A percentile compares a stretch with the other conserved stretches of the same genome.
phyloP scores from a whole-genome alignment of 805 yeast genomes.

The Jamesozyma piceae region DNA sequence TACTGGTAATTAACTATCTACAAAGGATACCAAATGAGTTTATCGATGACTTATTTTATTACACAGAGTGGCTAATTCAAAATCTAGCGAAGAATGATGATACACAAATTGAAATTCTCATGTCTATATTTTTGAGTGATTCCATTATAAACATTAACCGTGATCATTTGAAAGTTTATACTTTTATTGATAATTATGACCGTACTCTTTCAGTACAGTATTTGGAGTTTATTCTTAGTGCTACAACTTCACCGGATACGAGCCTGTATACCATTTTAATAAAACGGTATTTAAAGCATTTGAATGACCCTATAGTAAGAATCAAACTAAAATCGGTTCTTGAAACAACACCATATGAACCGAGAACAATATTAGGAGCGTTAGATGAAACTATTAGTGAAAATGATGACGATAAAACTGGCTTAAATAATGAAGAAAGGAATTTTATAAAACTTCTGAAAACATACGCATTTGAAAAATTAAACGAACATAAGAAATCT shows the following conservation, averaged over 20 bases:
- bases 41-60: constrained; percentile 48
- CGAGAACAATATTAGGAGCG: constrained; percentile 29
- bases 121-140: constrained; percentile 55
- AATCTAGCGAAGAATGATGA: constrained; percentile 28
- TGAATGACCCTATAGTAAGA: constrained; percentile 16
- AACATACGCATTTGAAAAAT: constrained; percentile 47
- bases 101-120: constrained; percentile 27
- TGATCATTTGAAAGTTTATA: constrained; percentile 44
- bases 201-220: constrained; percentile 35
- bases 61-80: constrained; percentile 37
- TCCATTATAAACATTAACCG: constrained; percentile 50
- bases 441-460: constrained; percentile 22
- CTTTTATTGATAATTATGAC: constrained; percentile 35
- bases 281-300: constrained; percentile 34
- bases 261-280: constrained; percentile 38
- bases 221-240: constrained; percentile 40
- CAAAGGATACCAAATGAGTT: constrained; percentile 43
- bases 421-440: constrained; percentile 3
- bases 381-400: constrained; percentile 4
- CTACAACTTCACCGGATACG: constrained; percentile 31
- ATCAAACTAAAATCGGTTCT: constrained; percentile 32
- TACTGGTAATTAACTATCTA: constrained; percentile 40
- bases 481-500: constrained; percentile 55
- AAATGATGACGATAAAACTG: constrained; percentile 1
- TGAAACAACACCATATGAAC: constrained; percentile 32